These are phyloP conservation scores for Ogataea hybrid DNA, from an alignment of 1,139 yeast genomes.

Conservation along the genomic window DNA sequence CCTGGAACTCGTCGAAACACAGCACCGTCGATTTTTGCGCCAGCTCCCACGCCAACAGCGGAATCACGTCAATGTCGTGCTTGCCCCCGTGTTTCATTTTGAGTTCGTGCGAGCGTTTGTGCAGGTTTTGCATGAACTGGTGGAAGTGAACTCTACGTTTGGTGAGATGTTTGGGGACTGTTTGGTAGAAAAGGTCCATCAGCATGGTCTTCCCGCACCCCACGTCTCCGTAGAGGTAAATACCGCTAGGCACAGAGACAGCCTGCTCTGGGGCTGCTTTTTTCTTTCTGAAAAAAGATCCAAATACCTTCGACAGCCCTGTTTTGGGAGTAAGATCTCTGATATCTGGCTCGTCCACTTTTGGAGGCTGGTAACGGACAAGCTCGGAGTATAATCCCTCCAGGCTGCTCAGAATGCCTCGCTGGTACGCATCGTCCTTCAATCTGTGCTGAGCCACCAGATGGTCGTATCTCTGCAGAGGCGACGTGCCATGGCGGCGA, in stretches of 20 bases:
- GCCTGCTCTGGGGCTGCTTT: constrained; percentile 12
- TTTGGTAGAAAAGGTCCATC: constrained; percentile 89
- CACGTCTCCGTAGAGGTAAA: constrained; percentile 93
- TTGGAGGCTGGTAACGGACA: constrained; percentile 52
- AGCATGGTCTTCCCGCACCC: constrained; percentile 99
- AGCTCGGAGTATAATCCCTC: constrained; percentile 52
- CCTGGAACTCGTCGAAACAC: constrained; percentile 96
- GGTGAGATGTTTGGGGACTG: constrained; percentile 73
- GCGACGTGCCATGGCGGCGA: constrained; percentile 31
- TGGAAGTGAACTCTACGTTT: constrained; percentile 89
- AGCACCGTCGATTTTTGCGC: constrained; percentile 73
- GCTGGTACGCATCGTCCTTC: constrained; percentile 56
- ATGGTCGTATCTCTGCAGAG: constrained; percentile 46
- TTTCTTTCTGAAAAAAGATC: constrained; percentile 34
- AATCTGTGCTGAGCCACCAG: constrained; percentile 42
- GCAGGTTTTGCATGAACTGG: constrained; percentile 93
- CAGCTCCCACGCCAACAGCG: constrained; percentile 79
- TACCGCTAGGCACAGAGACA: constrained; percentile 60
- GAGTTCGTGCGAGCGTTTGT: constrained; percentile 79
- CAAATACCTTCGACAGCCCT: constrained; percentile 41
- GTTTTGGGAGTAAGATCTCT: constrained; percentile 45
- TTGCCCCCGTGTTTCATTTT: constrained; percentile 56
- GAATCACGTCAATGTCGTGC: constrained; percentile 77
- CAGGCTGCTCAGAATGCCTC: constrained; percentile 56
- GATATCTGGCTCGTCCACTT: constrained; percentile 47